Evolutionary conservation across 1,284 basidiomycete genomes (phyloP).

Genomic region (Microstroma glucosiphilum): DNA sequence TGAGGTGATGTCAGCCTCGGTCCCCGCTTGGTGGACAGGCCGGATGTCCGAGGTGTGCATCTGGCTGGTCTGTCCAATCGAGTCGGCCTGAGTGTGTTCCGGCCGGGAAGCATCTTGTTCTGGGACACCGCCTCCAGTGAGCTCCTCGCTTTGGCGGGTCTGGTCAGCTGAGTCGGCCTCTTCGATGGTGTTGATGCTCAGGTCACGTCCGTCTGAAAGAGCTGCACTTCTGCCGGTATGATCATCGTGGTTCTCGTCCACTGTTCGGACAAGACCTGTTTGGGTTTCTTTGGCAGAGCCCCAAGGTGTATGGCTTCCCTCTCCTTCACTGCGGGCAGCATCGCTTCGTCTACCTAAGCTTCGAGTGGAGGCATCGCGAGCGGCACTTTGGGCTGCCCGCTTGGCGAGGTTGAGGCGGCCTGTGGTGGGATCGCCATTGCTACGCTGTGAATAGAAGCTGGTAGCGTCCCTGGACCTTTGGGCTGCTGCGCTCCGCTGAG

Average conservation of each 20-base stretch:
- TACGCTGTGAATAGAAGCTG: constrained; percentile 3
- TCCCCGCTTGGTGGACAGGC: background rate
- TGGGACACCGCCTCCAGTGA: background rate
- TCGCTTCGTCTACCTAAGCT: too few species aligned
- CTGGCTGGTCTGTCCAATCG: too few species aligned
- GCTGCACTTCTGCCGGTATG: background rate
- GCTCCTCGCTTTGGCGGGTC: background rate
- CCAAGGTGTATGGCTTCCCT: background rate
- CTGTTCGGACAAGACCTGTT: too few species aligned
- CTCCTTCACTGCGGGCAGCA: background rate
- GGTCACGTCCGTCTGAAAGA: background rate
- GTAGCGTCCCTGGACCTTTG: background rate
- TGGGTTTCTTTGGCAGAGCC: background rate
- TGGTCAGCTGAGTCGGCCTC: background rate
- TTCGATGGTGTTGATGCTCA: background rate
- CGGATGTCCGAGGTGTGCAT: too few species aligned
- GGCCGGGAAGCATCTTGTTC: background rate
- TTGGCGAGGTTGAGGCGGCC: too few species aligned
- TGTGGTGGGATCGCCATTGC: background rate
- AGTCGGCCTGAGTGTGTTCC: background rate
- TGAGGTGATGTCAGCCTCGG: background rate
- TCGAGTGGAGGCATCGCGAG: too few species aligned
- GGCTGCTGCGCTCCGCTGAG: background rate
- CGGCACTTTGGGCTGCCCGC: too few species aligned
- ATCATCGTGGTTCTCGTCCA: background rate